phyloP scores from a whole-genome alignment of 306 rosid species.

The Inga laurina region DNA sequence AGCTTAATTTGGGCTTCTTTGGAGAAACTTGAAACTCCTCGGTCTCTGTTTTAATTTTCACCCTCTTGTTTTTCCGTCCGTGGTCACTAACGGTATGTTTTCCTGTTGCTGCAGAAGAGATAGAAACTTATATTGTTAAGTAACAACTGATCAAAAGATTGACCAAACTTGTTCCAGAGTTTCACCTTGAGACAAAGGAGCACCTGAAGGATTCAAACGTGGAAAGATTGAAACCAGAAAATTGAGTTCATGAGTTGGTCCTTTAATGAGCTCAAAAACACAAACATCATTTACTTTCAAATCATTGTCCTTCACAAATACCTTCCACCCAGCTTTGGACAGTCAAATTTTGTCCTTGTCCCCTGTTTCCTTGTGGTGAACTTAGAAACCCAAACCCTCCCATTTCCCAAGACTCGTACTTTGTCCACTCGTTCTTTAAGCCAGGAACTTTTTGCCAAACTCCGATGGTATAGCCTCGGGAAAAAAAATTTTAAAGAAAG shows the following conservation, averaged over 20 bases:
- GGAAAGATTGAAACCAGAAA: slow-evolving; percentile 23
- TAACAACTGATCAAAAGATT: background rate
- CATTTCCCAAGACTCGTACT: background rate
- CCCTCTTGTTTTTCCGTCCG: background rate
- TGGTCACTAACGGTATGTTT: background rate
- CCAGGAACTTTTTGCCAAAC: slow-evolving; percentile 20
- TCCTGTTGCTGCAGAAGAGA: background rate
- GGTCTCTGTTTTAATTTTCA: background rate
- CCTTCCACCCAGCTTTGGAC: background rate
- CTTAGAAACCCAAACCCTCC: background rate
- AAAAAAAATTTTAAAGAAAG: background rate
- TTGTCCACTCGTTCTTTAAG: background rate
- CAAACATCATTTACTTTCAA: slow-evolving; percentile 17
- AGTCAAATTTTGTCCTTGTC: background rate
- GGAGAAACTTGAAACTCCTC: background rate
- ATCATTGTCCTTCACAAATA: background rate
- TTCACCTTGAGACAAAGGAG: background rate
- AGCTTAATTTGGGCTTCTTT: background rate
- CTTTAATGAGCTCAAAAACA: no score
- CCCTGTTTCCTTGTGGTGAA: background rate
- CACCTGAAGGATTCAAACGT: no score
- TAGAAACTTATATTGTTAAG: background rate
- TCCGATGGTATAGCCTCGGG: background rate
- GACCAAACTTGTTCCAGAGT: background rate
- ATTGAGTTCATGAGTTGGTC: background rate